phyloP scores from a whole-genome alignment of 495 filamentous ascomycete genomes.

The Arthonia radiata region DNA sequence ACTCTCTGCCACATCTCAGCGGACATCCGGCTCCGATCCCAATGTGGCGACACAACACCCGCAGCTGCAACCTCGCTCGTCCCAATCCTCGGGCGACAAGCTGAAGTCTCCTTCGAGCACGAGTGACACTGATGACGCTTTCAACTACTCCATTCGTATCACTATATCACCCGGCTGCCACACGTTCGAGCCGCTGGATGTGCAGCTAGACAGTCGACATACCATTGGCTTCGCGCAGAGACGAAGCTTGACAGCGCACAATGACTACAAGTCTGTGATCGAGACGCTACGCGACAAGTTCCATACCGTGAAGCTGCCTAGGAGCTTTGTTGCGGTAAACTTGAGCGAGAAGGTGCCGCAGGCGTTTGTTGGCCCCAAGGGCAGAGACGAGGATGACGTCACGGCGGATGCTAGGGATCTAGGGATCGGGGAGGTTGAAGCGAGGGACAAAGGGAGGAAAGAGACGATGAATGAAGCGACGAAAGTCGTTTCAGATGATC shows the following conservation, averaged over 20 bases:
- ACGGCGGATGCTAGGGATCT: too few species aligned
- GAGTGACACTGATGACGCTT: too few species aligned
- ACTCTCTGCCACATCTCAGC: too few species aligned
- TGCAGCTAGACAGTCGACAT: constrained; percentile 84
- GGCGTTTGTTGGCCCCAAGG: constrained; percentile 4
- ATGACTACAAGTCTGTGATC: constrained; percentile 85
- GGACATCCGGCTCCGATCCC: too few species aligned
- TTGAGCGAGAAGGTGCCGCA: constrained; percentile 40
- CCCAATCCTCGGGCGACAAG: too few species aligned
- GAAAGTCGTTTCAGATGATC: too few species aligned
- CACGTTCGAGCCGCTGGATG: constrained; percentile 81
- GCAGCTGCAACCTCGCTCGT: constrained; percentile 27
- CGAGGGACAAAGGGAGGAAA: too few species aligned
- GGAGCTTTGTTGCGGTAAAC: constrained; percentile 78
- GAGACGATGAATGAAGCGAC: too few species aligned
- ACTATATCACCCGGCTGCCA: constrained; percentile 90
- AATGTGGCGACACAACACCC: constrained; percentile 16
- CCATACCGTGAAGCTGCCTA: constrained; percentile 81
- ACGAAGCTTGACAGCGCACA: constrained; percentile 71
- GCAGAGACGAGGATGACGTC: constrained; percentile 1
- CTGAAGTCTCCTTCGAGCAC: too few species aligned
- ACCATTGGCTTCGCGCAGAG: constrained; percentile 79
- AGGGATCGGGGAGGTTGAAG: too few species aligned
- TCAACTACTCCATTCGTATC: constrained; percentile 86
- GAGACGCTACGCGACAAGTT: constrained; percentile 88